Percentiles rank a stretch among this genome's conserved stretches.
These are phyloP conservation scores for Phylloporus sp. DNA, from an alignment of 768 basidiomycete species.

Conservation along the genomic window DNA sequence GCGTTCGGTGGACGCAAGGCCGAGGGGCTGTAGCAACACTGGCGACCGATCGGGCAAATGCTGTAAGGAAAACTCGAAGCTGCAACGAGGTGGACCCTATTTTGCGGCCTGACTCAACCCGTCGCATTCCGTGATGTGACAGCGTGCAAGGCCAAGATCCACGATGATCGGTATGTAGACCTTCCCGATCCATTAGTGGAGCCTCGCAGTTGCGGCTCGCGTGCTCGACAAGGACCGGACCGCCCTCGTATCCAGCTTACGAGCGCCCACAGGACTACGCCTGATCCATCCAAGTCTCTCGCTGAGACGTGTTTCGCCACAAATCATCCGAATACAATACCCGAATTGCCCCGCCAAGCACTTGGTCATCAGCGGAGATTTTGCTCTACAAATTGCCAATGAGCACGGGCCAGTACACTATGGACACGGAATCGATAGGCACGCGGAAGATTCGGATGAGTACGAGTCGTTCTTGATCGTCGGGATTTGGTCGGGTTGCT, in stretches of 20 bases:
- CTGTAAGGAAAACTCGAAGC: conserved; percentile 1
- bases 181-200: not conserved
- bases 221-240: not conserved
- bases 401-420: too few relatives aligned
- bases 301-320: not conserved
- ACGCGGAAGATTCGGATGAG: too few relatives aligned
- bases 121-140: not conserved
- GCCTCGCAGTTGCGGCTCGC: not conserved
- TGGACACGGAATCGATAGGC: too few relatives aligned
- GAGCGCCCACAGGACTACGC: not conserved
- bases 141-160: not conserved
- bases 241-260: not conserved
- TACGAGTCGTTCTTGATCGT: too few relatives aligned
- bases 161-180: not conserved
- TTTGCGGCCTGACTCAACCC: not conserved
- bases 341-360: too few relatives aligned
- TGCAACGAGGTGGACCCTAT: conserved; percentile 19
- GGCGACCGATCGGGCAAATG: conserved; percentile 11
- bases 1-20: conserved; percentile 11
- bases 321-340: not conserved
- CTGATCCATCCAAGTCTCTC: not conserved
- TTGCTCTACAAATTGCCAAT: not conserved
- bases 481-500: too few relatives aligned
- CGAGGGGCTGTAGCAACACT: conserved; percentile 5
- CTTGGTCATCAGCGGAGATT: not conserved